phyloP scores from a whole-genome alignment of 768 basidiomycete species.

The Boletus patriciae region DNA sequence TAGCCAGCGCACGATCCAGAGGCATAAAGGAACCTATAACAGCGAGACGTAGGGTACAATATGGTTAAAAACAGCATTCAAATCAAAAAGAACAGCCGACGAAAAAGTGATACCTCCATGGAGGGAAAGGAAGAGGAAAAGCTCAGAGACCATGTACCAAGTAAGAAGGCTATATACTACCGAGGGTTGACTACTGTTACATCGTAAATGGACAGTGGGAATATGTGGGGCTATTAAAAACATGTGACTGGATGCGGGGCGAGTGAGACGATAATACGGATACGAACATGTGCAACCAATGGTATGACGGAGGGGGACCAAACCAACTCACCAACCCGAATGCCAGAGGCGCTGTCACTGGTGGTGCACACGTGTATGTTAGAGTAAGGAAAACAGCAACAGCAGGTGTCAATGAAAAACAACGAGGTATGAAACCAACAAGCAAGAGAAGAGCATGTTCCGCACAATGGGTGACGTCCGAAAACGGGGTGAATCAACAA shows the following conservation, averaged over 20 bases:
- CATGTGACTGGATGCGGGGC: constrained; percentile 25
- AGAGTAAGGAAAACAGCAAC: constrained; percentile 16
- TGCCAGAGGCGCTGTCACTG: constrained; percentile 10
- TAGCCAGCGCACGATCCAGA: constrained; percentile 13
- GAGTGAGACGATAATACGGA: constrained; percentile 4
- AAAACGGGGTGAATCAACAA: constrained; percentile 20
- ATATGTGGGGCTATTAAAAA: constrained; percentile 28
- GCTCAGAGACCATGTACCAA: constrained; percentile 9
- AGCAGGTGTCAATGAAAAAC: constrained; percentile 11
- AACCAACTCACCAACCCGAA: constrained; percentile 18
- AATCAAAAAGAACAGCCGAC: constrained; percentile 3
- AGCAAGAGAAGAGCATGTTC: constrained; percentile 26
- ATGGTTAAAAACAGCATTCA: constrained; percentile 2
- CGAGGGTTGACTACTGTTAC: constrained; percentile 32
- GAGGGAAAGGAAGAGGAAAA: background rate
- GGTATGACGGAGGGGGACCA: constrained; percentile 15
- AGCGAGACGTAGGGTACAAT: constrained; percentile 12
- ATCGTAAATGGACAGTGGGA: constrained; percentile 34
- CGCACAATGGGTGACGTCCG: constrained; percentile 13
- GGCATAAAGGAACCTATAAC: background rate
- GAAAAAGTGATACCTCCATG: background rate
- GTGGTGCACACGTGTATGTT: constrained; percentile 14
- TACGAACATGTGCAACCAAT: constrained; percentile 17
- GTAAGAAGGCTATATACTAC: constrained; percentile 32
- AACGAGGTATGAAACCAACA: constrained; percentile 9